Evolutionary conservation across 2,329 filamentous ascomycete genomes (phyloP).

Genomic region (Aspergillus intermedius): DNA sequence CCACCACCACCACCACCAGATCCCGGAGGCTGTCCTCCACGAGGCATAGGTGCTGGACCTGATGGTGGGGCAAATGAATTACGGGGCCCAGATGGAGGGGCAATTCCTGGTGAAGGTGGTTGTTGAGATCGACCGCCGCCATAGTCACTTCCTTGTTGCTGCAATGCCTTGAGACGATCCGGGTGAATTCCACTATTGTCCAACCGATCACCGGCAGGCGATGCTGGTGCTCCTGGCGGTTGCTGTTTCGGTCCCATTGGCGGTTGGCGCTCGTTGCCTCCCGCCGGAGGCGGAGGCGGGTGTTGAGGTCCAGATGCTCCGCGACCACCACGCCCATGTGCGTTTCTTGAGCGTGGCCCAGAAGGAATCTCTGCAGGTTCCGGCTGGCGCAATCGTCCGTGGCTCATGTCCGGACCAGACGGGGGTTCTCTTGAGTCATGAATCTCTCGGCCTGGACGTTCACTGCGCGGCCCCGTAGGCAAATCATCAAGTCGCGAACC

Average conservation of each 20-base stretch:
- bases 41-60: conserved; percentile 28
- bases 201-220: conserved; percentile 25
- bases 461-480: conserved; percentile 49
- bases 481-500: conserved; percentile 38
- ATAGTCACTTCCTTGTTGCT: conserved; percentile 24
- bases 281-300: conserved; percentile 11
- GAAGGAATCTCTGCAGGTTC: conserved; percentile 45
- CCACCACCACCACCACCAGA: conserved; percentile 26
- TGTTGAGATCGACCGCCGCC: conserved; percentile 17
- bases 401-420: conserved; percentile 36
- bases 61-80: conserved; percentile 28
- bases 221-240: conserved; percentile 20
- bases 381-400: conserved; percentile 42
- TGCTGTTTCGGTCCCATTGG: conserved; percentile 40
- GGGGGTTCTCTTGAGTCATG: conserved; percentile 33
- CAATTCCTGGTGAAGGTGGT: conserved; percentile 19
- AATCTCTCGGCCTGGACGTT: conserved; percentile 28
- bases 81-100: conserved; percentile 38
- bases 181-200: conserved; percentile 48
- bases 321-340: conserved; percentile 32
- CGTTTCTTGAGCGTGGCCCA: conserved; percentile 45
- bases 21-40: conserved; percentile 27
- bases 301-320: conserved; percentile 17
- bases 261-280: conserved; percentile 33
- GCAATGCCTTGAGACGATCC: conserved; percentile 45